Conservation (phyloP, 1,139 yeast species). For the Kodamaea suecica region DNA sequence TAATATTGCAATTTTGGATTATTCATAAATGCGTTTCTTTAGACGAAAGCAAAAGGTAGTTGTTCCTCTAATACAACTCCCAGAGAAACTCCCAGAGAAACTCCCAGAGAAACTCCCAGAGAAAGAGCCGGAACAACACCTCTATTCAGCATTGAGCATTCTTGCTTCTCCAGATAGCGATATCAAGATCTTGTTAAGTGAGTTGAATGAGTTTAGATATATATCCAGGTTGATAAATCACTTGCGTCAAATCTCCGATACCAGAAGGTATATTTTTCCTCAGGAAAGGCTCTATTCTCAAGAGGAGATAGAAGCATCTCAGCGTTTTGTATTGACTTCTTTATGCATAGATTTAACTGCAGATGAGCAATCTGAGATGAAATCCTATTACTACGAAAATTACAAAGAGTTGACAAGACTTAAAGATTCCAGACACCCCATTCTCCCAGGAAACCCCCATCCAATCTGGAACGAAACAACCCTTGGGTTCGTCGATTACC, state of each 20-base stretch:
- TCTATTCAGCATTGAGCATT: too few relatives aligned
- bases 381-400: neutral
- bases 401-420: neutral
- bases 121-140: too few relatives aligned
- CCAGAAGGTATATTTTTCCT: neutral
- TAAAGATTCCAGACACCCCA: neutral
- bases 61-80: too few relatives aligned
- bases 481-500: neutral
- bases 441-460: neutral
- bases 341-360: neutral
- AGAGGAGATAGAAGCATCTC: neutral
- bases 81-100: too few relatives aligned
- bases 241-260: neutral
- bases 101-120: too few relatives aligned
- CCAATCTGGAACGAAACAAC: neutral
- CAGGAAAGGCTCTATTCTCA: neutral
- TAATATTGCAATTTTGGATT: too few relatives aligned
- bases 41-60: too few relatives aligned
- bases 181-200: neutral
- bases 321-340: neutral
- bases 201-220: neutral
- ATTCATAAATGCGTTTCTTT: too few relatives aligned
- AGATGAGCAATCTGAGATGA: neutral
- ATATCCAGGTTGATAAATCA: neutral
- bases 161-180: constrained; percentile 44